Conservation (phyloP, 192 early-diverging fungal species). For the Linnemannia zychae region DNA sequence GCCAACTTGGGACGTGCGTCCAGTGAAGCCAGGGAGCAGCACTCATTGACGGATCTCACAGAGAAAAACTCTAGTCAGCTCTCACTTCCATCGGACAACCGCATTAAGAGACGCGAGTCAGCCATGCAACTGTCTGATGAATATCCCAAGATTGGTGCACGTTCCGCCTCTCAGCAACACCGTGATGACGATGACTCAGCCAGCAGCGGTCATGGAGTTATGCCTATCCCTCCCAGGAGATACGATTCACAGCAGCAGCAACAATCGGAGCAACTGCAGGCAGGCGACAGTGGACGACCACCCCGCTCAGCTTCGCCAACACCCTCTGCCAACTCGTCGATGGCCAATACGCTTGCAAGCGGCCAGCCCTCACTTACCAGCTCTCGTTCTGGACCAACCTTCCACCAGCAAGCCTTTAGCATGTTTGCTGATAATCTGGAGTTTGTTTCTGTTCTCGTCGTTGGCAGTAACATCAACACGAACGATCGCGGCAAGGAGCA, state of each 20-base stretch:
- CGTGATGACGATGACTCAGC: constrained; percentile 33
- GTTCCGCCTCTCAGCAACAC: constrained; percentile 40
- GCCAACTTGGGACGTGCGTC: constrained; percentile 3
- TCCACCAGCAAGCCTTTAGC: constrained; percentile 44
- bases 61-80: constrained; percentile 42
- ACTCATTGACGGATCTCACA: background rate
- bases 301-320: constrained; percentile 41
- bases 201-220: constrained; percentile 8
- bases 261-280: background rate
- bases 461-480: constrained; percentile 72
- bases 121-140: constrained; percentile 36
- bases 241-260: constrained; percentile 25
- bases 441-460: constrained; percentile 58
- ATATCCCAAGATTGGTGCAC: constrained; percentile 37
- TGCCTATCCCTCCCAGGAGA: constrained; percentile 23
- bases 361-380: background rate
- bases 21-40: constrained; percentile 21
- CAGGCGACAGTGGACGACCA: background rate
- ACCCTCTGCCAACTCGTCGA: constrained; percentile 46
- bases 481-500: constrained; percentile 87
- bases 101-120: constrained; percentile 35
- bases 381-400: constrained; percentile 25
- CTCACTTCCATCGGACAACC: constrained; percentile 24
- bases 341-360: constrained; percentile 26
- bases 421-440: constrained; percentile 50